Evolutionary conservation across 345 rosid species (phyloP).

Genomic region (thale cress (Arabidopsis thaliana)): TAIR10.1 NC_003075.7:11603001-11603500

Average conservation of each 20-base stretch:
- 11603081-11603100: slow-evolving; percentile 3
- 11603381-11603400: slow-evolving; percentile 51
- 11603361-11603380: slow-evolving; percentile 53
- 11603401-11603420: slow-evolving; percentile 44
- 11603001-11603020: slow-evolving; percentile 25
- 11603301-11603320: neutral
- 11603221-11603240: neutral
- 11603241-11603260: neutral
- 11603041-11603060: slow-evolving; percentile 4
- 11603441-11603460: slow-evolving; percentile 64
- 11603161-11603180: neutral
- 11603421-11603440: slow-evolving; percentile 69
- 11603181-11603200: neutral
- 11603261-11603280: neutral
- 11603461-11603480: slow-evolving; percentile 62
- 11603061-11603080: slow-evolving; percentile 16
- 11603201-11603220: neutral
- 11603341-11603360: slow-evolving; percentile 26
- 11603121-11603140: neutral
- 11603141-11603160: neutral
- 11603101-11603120: neutral
- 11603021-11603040: slow-evolving; percentile 12
- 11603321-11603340: no score
- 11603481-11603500: slow-evolving; percentile 64
- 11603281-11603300: no score